Evolutionary conservation across 306 rosid genomes (phyloP).

Genomic region (Cicer chorassanicum): DNA sequence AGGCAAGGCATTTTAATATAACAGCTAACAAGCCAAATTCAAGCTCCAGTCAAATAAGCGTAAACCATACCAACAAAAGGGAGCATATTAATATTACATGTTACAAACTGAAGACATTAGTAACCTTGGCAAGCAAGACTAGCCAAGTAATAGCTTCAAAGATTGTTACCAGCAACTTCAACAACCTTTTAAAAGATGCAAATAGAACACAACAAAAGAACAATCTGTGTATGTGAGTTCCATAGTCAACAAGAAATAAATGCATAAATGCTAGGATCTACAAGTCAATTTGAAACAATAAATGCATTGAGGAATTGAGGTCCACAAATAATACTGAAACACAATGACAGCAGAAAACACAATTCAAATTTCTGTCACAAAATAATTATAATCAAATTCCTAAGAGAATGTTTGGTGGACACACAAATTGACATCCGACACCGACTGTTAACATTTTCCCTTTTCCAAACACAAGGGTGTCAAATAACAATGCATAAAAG

Average conservation of each 20-base stretch:
- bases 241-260: slow-evolving; percentile 16
- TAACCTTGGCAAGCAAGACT: slow-evolving; percentile 25
- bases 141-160: slow-evolving; percentile 16
- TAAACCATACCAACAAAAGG: slow-evolving; percentile 13
- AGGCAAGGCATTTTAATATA: slow-evolving; percentile 6
- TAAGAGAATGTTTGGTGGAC: not conserved
- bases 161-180: not conserved
- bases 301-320: not conserved
- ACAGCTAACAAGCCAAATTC: slow-evolving; percentile 17
- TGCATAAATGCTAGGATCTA: slow-evolving; percentile 15
- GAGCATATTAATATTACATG: not conserved
- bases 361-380: not conserved
- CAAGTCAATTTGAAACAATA: not conserved
- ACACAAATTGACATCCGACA: no score
- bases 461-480: slow-evolving; percentile 10
- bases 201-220: not conserved
- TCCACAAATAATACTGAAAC: not conserved
- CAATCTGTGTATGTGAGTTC: not conserved
- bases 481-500: not conserved
- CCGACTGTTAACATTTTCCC: not conserved
- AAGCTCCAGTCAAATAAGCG: slow-evolving; percentile 6
- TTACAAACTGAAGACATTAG: not conserved
- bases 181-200: slow-evolving; percentile 1
- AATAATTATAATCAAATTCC: not conserved
- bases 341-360: not conserved